Percentiles rank a stretch among this genome's conserved stretches.
These are phyloP conservation scores for Hermanozyma aechmeae DNA, from an alignment of 805 yeast species.

Conservation along the genomic window DNA sequence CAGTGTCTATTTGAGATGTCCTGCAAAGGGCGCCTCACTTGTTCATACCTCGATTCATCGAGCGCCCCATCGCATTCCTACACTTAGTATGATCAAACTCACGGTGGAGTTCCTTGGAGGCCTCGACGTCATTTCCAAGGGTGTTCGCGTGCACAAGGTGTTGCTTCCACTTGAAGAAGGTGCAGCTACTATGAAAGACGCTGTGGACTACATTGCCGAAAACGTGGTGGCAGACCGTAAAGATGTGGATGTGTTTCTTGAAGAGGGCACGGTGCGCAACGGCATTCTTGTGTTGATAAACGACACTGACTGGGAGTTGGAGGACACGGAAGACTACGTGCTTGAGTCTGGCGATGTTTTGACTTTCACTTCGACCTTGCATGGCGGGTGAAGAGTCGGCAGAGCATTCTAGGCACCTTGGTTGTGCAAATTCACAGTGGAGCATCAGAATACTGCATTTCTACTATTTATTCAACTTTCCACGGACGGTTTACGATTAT, in stretches of 20 bases:
- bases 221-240: constrained; percentile 50
- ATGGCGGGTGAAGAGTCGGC: constrained; percentile 70
- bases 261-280: constrained; percentile 77
- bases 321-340: constrained; percentile 78
- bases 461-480: too few relatives aligned
- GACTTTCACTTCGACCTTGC: constrained; percentile 86
- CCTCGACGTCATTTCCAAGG: constrained; percentile 65
- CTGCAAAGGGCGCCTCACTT: too few relatives aligned
- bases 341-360: constrained; percentile 68
- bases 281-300: constrained; percentile 88
- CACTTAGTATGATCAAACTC: constrained; percentile 16
- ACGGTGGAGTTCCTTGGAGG: constrained; percentile 60
- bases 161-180: constrained; percentile 34
- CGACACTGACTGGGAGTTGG: constrained; percentile 95
- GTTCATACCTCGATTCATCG: too few relatives aligned
- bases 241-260: constrained; percentile 68
- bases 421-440: not conserved
- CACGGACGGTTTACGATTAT: too few relatives aligned
- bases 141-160: constrained; percentile 45
- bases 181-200: constrained; percentile 36
- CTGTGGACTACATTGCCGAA: constrained; percentile 45
- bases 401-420: not conserved
- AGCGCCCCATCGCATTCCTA: too few relatives aligned
- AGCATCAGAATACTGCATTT: too few relatives aligned
- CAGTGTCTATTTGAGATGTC: too few relatives aligned